phyloP scores from a whole-genome alignment of 371 early-diverging fungal genomes.

The Phascolomyces articulosus region DNA sequence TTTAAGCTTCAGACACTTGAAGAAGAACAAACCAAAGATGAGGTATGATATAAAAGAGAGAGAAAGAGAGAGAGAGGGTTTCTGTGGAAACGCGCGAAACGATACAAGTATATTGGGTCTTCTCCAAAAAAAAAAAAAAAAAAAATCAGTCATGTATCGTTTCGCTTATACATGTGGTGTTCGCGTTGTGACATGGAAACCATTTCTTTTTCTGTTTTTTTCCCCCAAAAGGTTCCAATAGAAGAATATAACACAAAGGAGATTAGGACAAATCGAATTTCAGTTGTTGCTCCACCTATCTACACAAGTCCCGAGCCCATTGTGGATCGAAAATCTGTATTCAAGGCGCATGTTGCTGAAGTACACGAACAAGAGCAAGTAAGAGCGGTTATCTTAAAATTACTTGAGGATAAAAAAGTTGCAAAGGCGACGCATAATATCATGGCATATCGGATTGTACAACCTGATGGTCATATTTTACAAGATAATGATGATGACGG shows the following conservation, averaged over 20 bases:
- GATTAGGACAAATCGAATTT: background rate
- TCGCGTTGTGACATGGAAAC: too few species aligned
- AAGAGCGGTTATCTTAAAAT: constrained; percentile 53
- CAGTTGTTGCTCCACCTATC: constrained; percentile 27
- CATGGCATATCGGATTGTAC: constrained; percentile 80
- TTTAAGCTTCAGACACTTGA: constrained; percentile 4
- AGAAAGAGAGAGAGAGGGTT: too few species aligned
- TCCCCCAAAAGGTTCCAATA: background rate
- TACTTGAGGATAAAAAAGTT: constrained; percentile 77
- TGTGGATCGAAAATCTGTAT: constrained; percentile 84
- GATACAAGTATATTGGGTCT: too few species aligned
- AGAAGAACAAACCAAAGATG: background rate
- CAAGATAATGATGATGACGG: constrained; percentile 87
- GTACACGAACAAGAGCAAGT: constrained; percentile 67
- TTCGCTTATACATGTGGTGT: too few species aligned
- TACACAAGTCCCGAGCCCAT: constrained; percentile 58
- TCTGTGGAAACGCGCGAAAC: too few species aligned
- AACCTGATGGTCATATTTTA: constrained; percentile 54
- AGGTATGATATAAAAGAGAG: background rate
- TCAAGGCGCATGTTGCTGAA: constrained; percentile 81
- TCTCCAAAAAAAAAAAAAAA: too few species aligned
- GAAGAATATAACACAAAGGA: constrained; percentile 7
- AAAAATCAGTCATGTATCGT: too few species aligned
- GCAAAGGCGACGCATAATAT: constrained; percentile 92
- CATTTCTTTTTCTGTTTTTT: constrained; percentile 5